Evolutionary conservation across 208 protist species (phyloP), one percentile per base, ranked within the genome.

Genomic region (Trypanosoma caninum): DNA sequence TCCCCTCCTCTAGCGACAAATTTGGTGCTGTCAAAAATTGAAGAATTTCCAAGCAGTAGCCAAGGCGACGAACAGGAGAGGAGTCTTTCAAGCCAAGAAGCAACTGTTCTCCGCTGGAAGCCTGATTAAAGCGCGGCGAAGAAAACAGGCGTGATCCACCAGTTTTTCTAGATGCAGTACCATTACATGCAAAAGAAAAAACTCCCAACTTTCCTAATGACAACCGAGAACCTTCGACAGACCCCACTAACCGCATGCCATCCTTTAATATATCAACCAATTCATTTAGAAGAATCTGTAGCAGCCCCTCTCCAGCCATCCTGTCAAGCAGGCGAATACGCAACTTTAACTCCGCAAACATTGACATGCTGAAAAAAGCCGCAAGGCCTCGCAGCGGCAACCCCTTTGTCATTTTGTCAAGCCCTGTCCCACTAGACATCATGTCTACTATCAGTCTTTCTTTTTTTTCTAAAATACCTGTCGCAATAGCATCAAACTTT

Each of bases 401-500:
- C 27, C 62, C 59, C 13, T 68, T 53, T 70, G 85, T 78, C 69
- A 94, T 68, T 18, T 48, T 57, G 0, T 63, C 62, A 59, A 87
- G 75, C 16, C 76, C 73, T 11, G 69, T 38, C 10, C 83, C 71
- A 44, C 80, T 80, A 10, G 77, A 69, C 25, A 85, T 64, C 18
- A 94, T 69, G 40, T 94, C 84, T 23, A 57, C 40, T 18, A 87
- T 59, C 16, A 94, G 64, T n/a, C 73, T 48, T 25, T 78, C 67
- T 71, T 95, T 95, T 57, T 84, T 83, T 38, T 85, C 74, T n/a
- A 59, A 54, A 25, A 93, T 57, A 5, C 74, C 64, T 33, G 53
- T 67, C 16, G 60, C 33, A 9, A 95, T 65, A 46, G 84, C 89
- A 52, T 93, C 89, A 68, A 91, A 95, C 50, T 82, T 83, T 2